phyloP scores from a whole-genome alignment of 495 filamentous ascomycete genomes.

The Penicillium egyptiacum region DNA sequence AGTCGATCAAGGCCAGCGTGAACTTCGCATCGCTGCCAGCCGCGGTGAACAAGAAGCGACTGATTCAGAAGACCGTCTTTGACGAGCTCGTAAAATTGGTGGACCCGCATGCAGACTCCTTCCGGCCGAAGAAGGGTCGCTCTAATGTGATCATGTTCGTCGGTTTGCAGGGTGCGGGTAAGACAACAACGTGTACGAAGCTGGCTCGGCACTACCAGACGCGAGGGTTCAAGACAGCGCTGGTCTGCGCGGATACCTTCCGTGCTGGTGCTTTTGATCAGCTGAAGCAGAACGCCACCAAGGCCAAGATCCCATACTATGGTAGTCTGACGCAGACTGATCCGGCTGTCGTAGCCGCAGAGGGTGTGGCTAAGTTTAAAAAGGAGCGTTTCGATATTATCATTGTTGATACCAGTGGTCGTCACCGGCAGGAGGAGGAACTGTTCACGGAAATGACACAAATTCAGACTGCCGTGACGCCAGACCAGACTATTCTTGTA shows the following conservation, averaged over 20 bases:
- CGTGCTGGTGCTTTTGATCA: constrained; percentile 98
- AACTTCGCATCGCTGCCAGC: constrained; percentile 90
- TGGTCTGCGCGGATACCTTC: constrained; percentile 98
- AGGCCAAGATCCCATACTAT: constrained; percentile 98
- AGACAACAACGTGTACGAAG: constrained; percentile 98
- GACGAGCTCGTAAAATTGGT: constrained; percentile 95
- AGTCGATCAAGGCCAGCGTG: constrained; percentile 85
- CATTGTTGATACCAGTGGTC: constrained; percentile 93
- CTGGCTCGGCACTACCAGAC: constrained; percentile 92
- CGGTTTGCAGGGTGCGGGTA: constrained; percentile 93
- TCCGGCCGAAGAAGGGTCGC: constrained; percentile 96
- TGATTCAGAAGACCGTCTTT: constrained; percentile 98
- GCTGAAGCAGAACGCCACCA: constrained; percentile 97
- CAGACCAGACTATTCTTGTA: constrained; percentile 98
- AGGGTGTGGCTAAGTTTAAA: constrained; percentile 98
- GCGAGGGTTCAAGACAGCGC: constrained; percentile 87
- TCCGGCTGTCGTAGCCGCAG: constrained; percentile 84
- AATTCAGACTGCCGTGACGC: constrained; percentile 86
- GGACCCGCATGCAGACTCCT: constrained; percentile 91
- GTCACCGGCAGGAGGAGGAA: constrained; percentile 91
- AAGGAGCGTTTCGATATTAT: constrained; percentile 98
- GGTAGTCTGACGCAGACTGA: constrained; percentile 95
- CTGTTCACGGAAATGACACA: constrained; percentile 98
- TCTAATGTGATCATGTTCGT: constrained; percentile 99
- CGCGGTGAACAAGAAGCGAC: constrained; percentile 92